Conservation (phyloP, 441 rosid species). For the Adansonia grandidieri region DNA sequence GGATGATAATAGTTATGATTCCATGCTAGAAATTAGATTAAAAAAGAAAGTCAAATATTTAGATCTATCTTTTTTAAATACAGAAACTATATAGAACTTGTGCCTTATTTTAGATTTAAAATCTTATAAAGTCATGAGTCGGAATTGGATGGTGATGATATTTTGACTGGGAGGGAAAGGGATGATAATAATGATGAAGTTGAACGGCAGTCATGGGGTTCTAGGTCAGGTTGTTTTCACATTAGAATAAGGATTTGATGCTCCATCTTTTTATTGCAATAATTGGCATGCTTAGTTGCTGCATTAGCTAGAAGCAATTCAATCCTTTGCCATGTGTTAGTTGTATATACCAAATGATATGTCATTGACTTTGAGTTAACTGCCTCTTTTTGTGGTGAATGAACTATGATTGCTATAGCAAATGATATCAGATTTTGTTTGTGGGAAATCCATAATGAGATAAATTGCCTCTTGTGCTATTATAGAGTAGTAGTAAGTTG, state of each 20-base stretch:
- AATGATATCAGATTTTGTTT: neutral
- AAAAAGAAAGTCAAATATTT: neutral
- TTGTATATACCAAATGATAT: neutral
- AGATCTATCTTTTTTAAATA: neutral
- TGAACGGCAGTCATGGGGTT: neutral
- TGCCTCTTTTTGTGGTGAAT: neutral
- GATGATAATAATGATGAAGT: neutral
- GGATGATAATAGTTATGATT: neutral
- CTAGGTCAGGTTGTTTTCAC: neutral
- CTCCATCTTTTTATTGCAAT: neutral
- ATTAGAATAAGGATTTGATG: neutral
- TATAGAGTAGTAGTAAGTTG: neutral
- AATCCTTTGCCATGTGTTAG: neutral
- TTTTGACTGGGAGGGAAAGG: neutral
- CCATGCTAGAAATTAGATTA: constrained; percentile 4
- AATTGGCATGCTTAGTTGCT: neutral
- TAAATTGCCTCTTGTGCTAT: neutral
- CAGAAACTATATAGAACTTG: neutral
- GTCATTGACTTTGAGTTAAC: neutral
- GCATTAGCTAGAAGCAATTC: neutral
- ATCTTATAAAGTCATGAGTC: neutral
- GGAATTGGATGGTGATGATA: neutral
- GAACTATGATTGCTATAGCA: neutral
- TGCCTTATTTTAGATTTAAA: neutral
- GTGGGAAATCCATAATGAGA: neutral